Conservation (phyloP, 306 rosid genomes). For the Rosa multiflora region DNA sequence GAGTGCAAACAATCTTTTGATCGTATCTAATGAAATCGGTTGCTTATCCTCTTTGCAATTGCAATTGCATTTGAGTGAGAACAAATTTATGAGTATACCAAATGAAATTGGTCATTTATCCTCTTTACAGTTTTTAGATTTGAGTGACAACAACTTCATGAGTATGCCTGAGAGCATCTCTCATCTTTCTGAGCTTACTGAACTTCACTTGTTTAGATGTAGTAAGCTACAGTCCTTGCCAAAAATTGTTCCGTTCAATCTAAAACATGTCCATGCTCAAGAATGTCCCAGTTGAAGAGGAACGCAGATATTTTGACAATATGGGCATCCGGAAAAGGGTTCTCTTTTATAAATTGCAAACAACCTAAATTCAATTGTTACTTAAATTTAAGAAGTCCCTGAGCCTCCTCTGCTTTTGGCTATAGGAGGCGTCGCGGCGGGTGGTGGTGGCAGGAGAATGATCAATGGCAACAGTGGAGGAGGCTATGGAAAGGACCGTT, state of each 20-base stretch:
- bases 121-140: slow-evolving; percentile 7
- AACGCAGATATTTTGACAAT: background rate
- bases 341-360: background rate
- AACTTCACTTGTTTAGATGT: background rate
- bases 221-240: background rate
- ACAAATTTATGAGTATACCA: background rate
- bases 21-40: background rate
- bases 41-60: background rate
- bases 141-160: slow-evolving; percentile 18
- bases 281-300: background rate
- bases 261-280: background rate
- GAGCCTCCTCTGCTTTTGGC: no score
- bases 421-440: no score
- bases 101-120: slow-evolving; percentile 14
- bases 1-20: slow-evolving; percentile 1
- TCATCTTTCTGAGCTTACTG: background rate
- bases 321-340: background rate
- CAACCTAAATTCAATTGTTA: no score
- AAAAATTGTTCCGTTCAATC: background rate
- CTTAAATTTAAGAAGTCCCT: no score
- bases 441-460: no score
- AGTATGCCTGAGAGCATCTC: slow-evolving; percentile 14
- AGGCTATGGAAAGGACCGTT: no score
- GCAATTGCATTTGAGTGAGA: background rate
- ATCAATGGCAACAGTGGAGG: no score